These are phyloP conservation scores for Ilyonectria destructans DNA, from an alignment of 2,329 filamentous ascomycete genomes.

Conservation along the genomic window DNA sequence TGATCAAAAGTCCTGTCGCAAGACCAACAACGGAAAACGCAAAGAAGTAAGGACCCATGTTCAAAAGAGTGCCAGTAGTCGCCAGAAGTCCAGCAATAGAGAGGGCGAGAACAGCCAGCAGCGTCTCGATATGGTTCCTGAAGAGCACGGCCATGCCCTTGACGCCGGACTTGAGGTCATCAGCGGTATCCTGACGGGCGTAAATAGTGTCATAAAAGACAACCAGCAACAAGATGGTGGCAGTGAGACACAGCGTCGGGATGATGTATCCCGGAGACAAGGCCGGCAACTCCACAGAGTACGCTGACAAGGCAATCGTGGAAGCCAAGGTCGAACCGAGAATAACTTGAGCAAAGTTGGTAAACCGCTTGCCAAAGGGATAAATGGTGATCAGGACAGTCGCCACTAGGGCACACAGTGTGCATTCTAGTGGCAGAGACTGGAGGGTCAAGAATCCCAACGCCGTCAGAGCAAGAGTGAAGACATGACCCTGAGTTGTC, in stretches of 20 bases:
- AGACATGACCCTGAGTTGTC: slow-evolving; percentile 57
- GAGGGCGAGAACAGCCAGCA: slow-evolving; percentile 30
- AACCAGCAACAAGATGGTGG: slow-evolving; percentile 46
- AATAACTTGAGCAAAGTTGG: slow-evolving; percentile 67
- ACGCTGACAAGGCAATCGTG: slow-evolving; percentile 33
- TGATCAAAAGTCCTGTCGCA: slow-evolving; percentile 25
- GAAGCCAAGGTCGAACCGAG: slow-evolving; percentile 67
- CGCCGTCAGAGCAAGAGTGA: slow-evolving; percentile 18
- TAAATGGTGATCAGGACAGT: slow-evolving; percentile 63
- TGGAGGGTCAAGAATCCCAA: slow-evolving; percentile 10
- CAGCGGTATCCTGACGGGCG: slow-evolving; percentile 54
- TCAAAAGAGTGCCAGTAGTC: slow-evolving; percentile 18
- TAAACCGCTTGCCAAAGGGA: slow-evolving; percentile 67
- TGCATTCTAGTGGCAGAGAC: slow-evolving; percentile 33
- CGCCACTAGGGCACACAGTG: slow-evolving; percentile 58
- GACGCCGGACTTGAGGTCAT: slow-evolving; percentile 56
- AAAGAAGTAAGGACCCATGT: slow-evolving; percentile 36
- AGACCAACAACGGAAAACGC: slow-evolving; percentile 37
- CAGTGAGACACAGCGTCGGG: slow-evolving; percentile 40
- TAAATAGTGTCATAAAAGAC: slow-evolving; percentile 57
- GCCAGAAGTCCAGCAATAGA: slow-evolving; percentile 33
- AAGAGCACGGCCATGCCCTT: slow-evolving; percentile 52
- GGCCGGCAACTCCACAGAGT: slow-evolving; percentile 37
- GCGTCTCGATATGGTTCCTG: slow-evolving; percentile 37
- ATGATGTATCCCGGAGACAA: slow-evolving; percentile 30